Base-by-base conservation (phyloP, 83 land plant species). In the Isoetes engelmannii region DNA sequence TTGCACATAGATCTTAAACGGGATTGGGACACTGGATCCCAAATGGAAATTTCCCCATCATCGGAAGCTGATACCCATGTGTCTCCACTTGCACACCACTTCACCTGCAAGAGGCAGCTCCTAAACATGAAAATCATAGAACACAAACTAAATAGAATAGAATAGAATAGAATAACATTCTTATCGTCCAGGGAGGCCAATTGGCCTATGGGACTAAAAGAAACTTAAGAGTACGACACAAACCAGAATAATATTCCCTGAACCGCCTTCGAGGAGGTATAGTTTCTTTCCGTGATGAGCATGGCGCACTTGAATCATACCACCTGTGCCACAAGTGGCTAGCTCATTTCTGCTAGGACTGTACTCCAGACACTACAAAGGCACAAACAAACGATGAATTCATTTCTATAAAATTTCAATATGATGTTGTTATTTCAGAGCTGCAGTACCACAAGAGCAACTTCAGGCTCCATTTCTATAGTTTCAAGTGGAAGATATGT, bases 61-160 rank as follows among this genome's bases (percentile, higher is more conserved):
- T 69, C 78, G 4, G 74, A 55, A 7, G 74, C 78, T 17, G 78
- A 69, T 12, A 75, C 60, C 78, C 78, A 75, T 4, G 42, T 10
- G 17, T 60, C 59, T 19, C 63, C 63, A 37, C 44, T 42, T 42
- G 45, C 62, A 48, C 78, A 75, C 78, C 78, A 75, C 57, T 69
- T 75, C 59, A 75, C 71, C 78, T 75, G 48, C 72, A 47, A 48
- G 37, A 18, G 67, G 45, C 12, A 10, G 7, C 51, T 10, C 46
- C 37, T 28, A 28, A 28, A 28, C 37, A 28, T 28, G 37, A 28
- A 28, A 28, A 28, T 28, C 37, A 28, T 28, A 28, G 37, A 28
- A 28, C 37, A 28, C 37, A 28, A n/a, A n/a, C n/a, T n/a, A n/a
- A n/a, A n/a, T n/a, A n/a, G n/a, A n/a, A n/a, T n/a, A n/a, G n/a